Conservation (phyloP, 441 rosid genomes). For the Eruca vesicaria region DNA sequence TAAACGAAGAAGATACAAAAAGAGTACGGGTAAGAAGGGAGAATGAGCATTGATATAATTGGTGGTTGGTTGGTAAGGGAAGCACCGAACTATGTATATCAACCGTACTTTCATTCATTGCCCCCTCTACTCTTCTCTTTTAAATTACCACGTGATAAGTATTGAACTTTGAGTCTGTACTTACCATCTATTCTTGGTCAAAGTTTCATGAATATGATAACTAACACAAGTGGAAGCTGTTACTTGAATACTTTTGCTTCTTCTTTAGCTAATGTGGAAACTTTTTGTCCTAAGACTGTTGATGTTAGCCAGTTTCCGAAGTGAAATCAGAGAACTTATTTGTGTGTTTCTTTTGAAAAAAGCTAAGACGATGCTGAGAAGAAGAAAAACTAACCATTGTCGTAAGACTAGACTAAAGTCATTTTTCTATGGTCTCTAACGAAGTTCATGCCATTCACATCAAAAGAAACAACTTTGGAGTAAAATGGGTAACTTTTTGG, state of each 20-base stretch:
- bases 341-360: not conserved
- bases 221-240: not conserved
- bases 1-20: not conserved
- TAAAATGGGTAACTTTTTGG: not conserved
- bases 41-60: not conserved
- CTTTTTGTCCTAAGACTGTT: not conserved
- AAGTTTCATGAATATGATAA: not conserved
- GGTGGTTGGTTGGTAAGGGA: constrained; percentile 30
- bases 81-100: constrained; percentile 27
- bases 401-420: not conserved
- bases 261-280: not conserved
- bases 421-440: not conserved
- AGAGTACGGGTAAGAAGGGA: not conserved
- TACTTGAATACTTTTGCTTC: not conserved
- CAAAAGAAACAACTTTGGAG: not conserved
- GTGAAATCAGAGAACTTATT: not conserved
- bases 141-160: not conserved
- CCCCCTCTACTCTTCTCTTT: not conserved
- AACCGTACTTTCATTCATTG: constrained; percentile 25
- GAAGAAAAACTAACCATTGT: constrained; percentile 9
- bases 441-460: not conserved
- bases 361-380: not conserved
- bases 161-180: not conserved
- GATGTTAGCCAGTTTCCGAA: not conserved
- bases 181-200: not conserved